A percentile compares a stretch with the other conserved stretches of the same genome.
Conservation (phyloP, 805 yeast species). For the Ogataea trehaloabstinens region DNA sequence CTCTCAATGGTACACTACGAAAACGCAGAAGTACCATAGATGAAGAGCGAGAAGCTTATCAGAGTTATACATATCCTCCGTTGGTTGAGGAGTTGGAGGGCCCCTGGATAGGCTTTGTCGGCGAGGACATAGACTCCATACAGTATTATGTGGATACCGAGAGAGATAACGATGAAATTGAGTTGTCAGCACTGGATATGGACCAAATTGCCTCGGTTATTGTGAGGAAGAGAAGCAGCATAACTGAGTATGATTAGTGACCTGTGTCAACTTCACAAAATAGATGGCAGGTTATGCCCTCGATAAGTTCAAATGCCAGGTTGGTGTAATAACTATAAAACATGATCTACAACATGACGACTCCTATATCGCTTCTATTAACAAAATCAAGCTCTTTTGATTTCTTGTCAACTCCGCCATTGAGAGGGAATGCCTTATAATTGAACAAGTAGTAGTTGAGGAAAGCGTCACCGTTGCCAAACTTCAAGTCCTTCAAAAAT, state of each 20-base stretch:
- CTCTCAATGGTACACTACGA: slow-evolving; percentile 11
- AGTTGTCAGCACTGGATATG: slow-evolving; percentile 1
- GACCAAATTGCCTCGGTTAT: slow-evolving; percentile 16
- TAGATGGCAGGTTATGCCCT: neutral
- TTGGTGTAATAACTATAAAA: neutral
- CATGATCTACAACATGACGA: slow-evolving; percentile 63
- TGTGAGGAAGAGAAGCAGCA: slow-evolving; percentile 20
- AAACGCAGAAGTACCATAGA: slow-evolving; percentile 52
- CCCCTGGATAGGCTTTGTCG: slow-evolving; percentile 57
- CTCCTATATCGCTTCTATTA: slow-evolving; percentile 80
- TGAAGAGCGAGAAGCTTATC: slow-evolving; percentile 52
- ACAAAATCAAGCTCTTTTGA: slow-evolving; percentile 51
- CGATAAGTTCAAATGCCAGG: neutral
- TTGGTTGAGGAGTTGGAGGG: slow-evolving; percentile 48
- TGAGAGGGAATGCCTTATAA: slow-evolving; percentile 75
- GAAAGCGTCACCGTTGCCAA: slow-evolving; percentile 92
- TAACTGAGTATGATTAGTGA: slow-evolving; percentile 23
- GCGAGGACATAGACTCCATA: slow-evolving; percentile 45
- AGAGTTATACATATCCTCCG: slow-evolving; percentile 50
- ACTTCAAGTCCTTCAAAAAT: slow-evolving; percentile 78
- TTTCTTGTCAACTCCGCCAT: slow-evolving; percentile 70
- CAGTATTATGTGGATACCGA: slow-evolving; percentile 23
- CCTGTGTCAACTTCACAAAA: too few species aligned
- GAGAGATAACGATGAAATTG: slow-evolving; percentile 3
- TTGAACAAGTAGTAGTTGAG: slow-evolving; percentile 90